Evolutionary conservation across 352 stramenopile species (phyloP), one percentile per base, ranked within the genome.

Genomic region (Globisporangium megalacanthum): DNA sequence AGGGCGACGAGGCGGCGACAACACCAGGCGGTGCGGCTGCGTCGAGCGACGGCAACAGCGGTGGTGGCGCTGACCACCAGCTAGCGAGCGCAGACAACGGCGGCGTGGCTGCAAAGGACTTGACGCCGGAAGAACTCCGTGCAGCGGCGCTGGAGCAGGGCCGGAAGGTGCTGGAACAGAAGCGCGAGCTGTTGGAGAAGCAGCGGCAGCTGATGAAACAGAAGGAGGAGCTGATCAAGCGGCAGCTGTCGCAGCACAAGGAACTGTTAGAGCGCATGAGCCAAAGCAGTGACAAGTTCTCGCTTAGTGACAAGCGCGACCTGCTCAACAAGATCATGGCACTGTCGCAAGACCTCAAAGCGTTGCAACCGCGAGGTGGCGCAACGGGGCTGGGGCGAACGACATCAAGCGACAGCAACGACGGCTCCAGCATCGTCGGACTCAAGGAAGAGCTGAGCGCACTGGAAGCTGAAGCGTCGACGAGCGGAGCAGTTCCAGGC

Each of bases 111-210:
- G 80, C 80, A 47, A 79, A 79, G 41, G 77, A 74, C n/a, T 80
- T 87, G 77, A 91, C 80, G 2, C 67, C 79, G 0, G 84, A 92
- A 62, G 80, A 89, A 47, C 61, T 92, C 33, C 82, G 79, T 14
- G 71, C 77, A 31, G 84, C 82, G 47, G 80, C 81, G 54, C 64
- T 92, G 55, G 82, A 94, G 36, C 87, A 92, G 52, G 84, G 84
- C 35, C 80, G 83, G 3, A 83, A 88, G 39, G 80, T 95, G 39
- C 57, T 95, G 37, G 83, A 95, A 59, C 72, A 93, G 59, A 95
- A 95, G 68, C 79, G 85, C n/a, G 83, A 92, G 60, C 48, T 95
- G 46, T 58, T 95, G 19, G 85, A 93, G 50, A 92, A 95, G 64
- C 82, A 95, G 59, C 81, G 79, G 19, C 70, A 80, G 45, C 62